These are phyloP conservation scores for Nymphaea colorata DNA, from an alignment of 164 flowering plant species.

Conservation along the genomic window DNA sequence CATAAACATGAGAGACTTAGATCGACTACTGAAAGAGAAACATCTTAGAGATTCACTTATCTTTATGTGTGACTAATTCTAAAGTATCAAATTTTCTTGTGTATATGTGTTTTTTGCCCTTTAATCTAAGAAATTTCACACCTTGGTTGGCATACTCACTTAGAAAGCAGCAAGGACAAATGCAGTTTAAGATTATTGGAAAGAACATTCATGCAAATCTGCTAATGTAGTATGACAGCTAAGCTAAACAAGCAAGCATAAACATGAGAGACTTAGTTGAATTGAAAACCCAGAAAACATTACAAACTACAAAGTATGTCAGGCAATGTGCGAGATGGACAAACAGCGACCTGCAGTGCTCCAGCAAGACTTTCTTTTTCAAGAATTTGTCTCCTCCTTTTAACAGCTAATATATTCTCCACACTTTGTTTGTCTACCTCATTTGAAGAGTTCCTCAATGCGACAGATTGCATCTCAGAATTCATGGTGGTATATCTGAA, in stretches of 20 bases:
- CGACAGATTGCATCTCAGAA: conserved; percentile 8
- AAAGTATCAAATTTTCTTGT: too few relatives aligned
- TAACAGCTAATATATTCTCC: conserved; percentile 11
- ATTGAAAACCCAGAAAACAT: neutral
- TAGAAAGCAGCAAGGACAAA: too few relatives aligned
- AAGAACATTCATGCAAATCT: neutral
- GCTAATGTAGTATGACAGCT: neutral
- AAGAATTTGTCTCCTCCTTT: conserved; percentile 34
- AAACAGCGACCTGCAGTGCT: conserved; percentile 22
- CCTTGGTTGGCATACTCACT: too few relatives aligned
- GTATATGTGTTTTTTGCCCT: too few relatives aligned
- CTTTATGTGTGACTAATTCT: too few relatives aligned
- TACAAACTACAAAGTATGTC: too few relatives aligned
- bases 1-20: neutral
- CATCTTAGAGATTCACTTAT: too few relatives aligned
- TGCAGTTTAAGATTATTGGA: too few relatives aligned
- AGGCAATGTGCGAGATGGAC: too few relatives aligned
- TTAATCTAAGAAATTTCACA: too few relatives aligned
- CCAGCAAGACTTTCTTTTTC: conserved; percentile 30
- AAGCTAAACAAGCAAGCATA: neutral
- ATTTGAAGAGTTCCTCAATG: conserved; percentile 9
- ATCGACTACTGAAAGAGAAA: too few relatives aligned
- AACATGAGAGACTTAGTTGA: neutral
- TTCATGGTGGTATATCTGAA: conserved; percentile 33
- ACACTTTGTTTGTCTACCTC: conserved; percentile 10